phyloP scores from a whole-genome alignment of 139 green algal genomes.

The Haematococcus lacustris region DNA sequence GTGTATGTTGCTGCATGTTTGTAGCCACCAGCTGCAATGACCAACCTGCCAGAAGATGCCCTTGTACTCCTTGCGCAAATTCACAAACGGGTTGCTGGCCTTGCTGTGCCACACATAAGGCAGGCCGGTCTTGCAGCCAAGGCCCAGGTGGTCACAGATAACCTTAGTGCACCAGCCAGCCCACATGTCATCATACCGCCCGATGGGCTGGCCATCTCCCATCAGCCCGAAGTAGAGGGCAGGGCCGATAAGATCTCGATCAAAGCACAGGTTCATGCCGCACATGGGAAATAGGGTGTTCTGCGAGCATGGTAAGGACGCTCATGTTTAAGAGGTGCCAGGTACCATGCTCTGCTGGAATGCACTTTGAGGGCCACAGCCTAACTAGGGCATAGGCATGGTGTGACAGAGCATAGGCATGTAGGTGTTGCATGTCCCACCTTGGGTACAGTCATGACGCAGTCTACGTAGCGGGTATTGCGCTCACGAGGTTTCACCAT shows the following conservation, averaged over 20 bases:
- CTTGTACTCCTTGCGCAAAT: constrained; percentile 97
- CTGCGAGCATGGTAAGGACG: no score
- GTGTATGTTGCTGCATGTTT: no score
- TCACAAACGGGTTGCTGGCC: constrained; percentile 91
- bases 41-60: constrained; percentile 98
- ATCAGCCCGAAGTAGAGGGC: constrained; percentile 98
- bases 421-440: no score
- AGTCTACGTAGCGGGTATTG: constrained; percentile 90
- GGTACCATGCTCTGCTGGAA: no score
- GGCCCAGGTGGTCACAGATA: constrained; percentile 88
- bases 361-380: no score
- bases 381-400: no score
- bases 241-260: constrained; percentile 82
- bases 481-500: constrained; percentile 95
- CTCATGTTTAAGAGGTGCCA: no score
- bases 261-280: constrained; percentile 95
- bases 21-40: no score
- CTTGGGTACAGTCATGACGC: constrained; percentile 94
- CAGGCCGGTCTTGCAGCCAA: constrained; percentile 92
- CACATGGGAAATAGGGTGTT: constrained; percentile 95
- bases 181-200: constrained; percentile 98
- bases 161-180: constrained; percentile 94
- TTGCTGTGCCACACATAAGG: constrained; percentile 98
- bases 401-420: no score
- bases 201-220: constrained; percentile 92